Evolutionary conservation across 78 protist genomes (phyloP).

Genomic region (Dictyostelium capitatum): DNA sequence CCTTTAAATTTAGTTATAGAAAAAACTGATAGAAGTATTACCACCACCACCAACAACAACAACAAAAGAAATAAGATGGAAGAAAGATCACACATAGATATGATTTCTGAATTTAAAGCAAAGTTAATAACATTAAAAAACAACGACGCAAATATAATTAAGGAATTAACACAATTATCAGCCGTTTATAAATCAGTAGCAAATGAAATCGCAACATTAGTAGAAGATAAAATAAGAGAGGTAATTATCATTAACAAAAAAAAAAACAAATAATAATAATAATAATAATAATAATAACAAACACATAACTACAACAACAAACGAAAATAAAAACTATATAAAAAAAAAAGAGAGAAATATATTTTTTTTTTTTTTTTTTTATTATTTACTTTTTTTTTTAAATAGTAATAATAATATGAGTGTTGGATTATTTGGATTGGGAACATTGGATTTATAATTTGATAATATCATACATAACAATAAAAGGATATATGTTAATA

Average conservation of each 20-base stretch:
- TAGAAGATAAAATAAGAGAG: conserved; percentile 16
- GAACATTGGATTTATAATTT: too few relatives aligned
- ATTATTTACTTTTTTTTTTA: neutral
- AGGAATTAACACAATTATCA: neutral
- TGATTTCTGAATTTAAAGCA: neutral
- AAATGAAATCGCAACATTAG: conserved; percentile 17
- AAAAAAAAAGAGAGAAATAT: neutral
- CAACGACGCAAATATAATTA: conserved; percentile 21
- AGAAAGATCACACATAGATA: neutral
- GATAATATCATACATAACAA: too few relatives aligned
- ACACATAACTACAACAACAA: neutral
- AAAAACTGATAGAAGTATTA: neutral
- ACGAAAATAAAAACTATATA: neutral
- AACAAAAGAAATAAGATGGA: neutral
- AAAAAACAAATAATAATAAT: neutral
- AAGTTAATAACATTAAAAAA: neutral
- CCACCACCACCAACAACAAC: neutral
- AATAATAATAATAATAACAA: neutral
- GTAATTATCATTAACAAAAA: neutral
- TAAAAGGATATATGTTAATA: neutral
- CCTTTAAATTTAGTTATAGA: too few relatives aligned
- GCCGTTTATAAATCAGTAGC: neutral
- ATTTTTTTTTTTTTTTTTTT: neutral
- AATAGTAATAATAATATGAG: neutral
- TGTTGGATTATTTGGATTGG: too few relatives aligned